phyloP scores from a whole-genome alignment of 805 yeast genomes.

The Candida insectorum region DNA sequence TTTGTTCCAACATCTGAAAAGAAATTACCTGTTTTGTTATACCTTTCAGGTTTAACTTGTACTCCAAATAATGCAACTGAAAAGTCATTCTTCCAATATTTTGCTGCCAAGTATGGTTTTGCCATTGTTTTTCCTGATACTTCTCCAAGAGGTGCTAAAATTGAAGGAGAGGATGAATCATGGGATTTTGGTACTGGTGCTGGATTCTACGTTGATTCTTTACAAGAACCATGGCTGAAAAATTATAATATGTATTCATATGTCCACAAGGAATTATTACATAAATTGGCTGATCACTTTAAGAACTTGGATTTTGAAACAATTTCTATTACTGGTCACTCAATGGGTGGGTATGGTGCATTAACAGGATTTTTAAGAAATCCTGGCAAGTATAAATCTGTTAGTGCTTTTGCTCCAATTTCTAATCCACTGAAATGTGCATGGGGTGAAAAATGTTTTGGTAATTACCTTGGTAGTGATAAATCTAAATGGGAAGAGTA shows the following conservation, averaged over 20 bases:
- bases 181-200: slow-evolving; percentile 96
- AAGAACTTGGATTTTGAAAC: slow-evolving; percentile 58
- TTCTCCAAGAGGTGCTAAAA: slow-evolving; percentile 82
- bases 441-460: slow-evolving; percentile 88
- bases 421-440: slow-evolving; percentile 70
- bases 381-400: slow-evolving; percentile 72
- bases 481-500: slow-evolving; percentile 64
- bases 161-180: slow-evolving; percentile 75
- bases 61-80: slow-evolving; percentile 92
- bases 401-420: slow-evolving; percentile 90
- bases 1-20: slow-evolving; percentile 61
- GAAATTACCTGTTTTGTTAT: slow-evolving; percentile 68
- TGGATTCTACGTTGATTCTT: slow-evolving; percentile 89
- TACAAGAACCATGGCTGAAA: slow-evolving; percentile 62
- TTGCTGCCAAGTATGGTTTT: slow-evolving; percentile 77
- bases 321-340: slow-evolving; percentile 87
- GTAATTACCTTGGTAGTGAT: slow-evolving; percentile 68
- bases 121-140: slow-evolving; percentile 95
- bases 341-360: slow-evolving; percentile 99
- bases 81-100: slow-evolving; percentile 82
- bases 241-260: slow-evolving; percentile 88
- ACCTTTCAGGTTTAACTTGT: slow-evolving; percentile 87
- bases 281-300: slow-evolving; percentile 41
- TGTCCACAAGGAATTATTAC: slow-evolving; percentile 69
- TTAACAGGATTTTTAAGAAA: slow-evolving; percentile 61